phyloP scores from a whole-genome alignment of 2,329 filamentous ascomycete species.

The Fusarium algeriense region DNA sequence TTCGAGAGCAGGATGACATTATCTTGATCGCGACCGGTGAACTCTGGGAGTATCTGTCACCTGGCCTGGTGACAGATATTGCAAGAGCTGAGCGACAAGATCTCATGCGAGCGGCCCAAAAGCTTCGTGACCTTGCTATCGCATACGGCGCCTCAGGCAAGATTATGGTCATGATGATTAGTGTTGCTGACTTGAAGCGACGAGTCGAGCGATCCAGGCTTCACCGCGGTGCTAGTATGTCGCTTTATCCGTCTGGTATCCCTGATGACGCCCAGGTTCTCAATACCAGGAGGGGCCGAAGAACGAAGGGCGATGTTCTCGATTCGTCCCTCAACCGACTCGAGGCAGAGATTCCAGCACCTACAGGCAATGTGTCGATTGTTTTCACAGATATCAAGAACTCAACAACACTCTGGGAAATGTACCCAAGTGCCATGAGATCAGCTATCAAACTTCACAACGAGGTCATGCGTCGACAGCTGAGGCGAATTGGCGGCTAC shows the following conservation, averaged over 20 bases:
- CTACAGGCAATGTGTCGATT: constrained; percentile 89
- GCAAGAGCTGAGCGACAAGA: constrained; percentile 88
- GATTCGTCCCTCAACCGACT: constrained; percentile 90
- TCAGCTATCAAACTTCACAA: constrained; percentile 98
- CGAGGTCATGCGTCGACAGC: constrained; percentile 92
- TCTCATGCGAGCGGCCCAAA: constrained; percentile 94
- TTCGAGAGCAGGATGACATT: constrained; percentile 92
- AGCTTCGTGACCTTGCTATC: constrained; percentile 93
- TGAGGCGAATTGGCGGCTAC: constrained; percentile 94
- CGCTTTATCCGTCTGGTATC: constrained; percentile 81
- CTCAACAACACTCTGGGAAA: constrained; percentile 96
- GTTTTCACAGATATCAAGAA: constrained; percentile 99
- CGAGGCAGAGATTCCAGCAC: constrained; percentile 90
- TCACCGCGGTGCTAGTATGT: constrained; percentile 85
- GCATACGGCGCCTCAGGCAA: constrained; percentile 94
- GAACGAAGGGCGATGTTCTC: constrained; percentile 72
- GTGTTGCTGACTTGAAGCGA: constrained; percentile 89
- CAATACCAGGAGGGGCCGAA: constrained; percentile 73
- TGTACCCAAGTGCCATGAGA: constrained; percentile 93
- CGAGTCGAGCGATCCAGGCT: constrained; percentile 78
- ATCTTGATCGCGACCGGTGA: constrained; percentile 91
- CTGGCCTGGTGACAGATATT: constrained; percentile 91
- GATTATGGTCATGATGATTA: constrained; percentile 99
- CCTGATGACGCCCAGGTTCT: constrained; percentile 77
- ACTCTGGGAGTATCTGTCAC: constrained; percentile 93